These are phyloP conservation scores for Sporothrix dimorphospora DNA, from an alignment of 2,329 filamentous ascomycete species.

Conservation along the genomic window DNA sequence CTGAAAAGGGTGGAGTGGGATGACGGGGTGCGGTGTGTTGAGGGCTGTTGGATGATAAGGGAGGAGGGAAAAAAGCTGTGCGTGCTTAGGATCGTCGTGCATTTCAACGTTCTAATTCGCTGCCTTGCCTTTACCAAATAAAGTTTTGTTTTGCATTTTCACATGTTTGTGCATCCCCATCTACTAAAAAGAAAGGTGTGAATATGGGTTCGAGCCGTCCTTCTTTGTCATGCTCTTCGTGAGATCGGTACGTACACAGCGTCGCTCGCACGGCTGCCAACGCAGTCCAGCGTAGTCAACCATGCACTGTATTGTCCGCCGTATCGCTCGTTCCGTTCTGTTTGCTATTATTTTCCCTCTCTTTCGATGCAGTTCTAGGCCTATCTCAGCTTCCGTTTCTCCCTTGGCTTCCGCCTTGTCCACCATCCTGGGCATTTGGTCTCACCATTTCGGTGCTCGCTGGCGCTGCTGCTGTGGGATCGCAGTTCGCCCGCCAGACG, in stretches of 20 bases:
- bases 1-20: too few species aligned
- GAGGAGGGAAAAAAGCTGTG: background rate
- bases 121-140: background rate
- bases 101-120: background rate
- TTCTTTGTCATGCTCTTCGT: background rate
- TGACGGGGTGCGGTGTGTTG: too few species aligned
- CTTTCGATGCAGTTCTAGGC: background rate
- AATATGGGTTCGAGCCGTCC: too few species aligned
- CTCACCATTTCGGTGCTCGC: background rate
- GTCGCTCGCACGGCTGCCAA: background rate
- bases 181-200: too few species aligned
- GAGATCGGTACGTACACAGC: background rate
- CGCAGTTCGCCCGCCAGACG: constrained; percentile 29
- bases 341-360: background rate
- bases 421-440: background rate
- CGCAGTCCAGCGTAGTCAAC: background rate
- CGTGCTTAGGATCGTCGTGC: background rate
- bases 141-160: background rate
- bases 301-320: background rate
- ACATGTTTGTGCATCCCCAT: too few species aligned
- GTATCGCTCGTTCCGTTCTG: background rate
- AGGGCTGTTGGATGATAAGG: too few species aligned
- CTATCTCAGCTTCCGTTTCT: background rate
- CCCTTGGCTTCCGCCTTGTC: background rate
- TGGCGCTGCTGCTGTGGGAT: constrained; percentile 3